Evolutionary conservation across 352 stramenopile species (phyloP).

Genomic region (Ochromonadaceae sp.): DNA sequence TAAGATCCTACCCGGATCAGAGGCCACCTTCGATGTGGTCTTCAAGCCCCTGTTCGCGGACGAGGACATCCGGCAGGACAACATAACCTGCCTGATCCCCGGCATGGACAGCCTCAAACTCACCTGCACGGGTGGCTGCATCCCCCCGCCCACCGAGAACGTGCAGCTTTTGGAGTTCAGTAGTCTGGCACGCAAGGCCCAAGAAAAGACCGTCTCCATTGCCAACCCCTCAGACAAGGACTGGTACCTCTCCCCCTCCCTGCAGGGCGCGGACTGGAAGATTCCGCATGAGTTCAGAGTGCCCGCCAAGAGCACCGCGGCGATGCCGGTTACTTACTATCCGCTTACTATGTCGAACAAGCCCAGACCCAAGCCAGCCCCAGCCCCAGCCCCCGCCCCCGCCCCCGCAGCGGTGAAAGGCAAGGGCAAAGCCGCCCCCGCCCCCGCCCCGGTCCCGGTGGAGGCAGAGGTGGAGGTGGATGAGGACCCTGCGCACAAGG

Average conservation of each 20-base stretch:
- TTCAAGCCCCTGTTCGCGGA: constrained; percentile 59
- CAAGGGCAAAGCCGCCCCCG: too few species aligned
- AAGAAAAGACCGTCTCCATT: constrained; percentile 44
- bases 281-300: constrained; percentile 60
- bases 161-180: constrained; percentile 65
- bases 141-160: constrained; percentile 61
- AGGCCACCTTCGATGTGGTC: constrained; percentile 68
- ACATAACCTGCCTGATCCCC: constrained; percentile 50
- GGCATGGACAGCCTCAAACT: constrained; percentile 40
- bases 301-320: constrained; percentile 39
- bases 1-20: constrained; percentile 52
- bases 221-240: constrained; percentile 54
- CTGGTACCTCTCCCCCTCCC: constrained; percentile 64
- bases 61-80: constrained; percentile 64
- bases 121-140: constrained; percentile 56
- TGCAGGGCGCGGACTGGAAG: constrained; percentile 63
- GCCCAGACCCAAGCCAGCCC: too few species aligned
- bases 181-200: constrained; percentile 50
- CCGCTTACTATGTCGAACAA: constrained; percentile 62
- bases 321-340: constrained; percentile 49
- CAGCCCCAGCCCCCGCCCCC: too few species aligned
- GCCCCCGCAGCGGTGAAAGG: constrained; percentile 19
- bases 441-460: too few species aligned
- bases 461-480: constrained; percentile 9
- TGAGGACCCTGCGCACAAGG: constrained; percentile 39